Base-by-base conservation (phyloP, 345 rosid species). In the Populus euphratica region DNA sequence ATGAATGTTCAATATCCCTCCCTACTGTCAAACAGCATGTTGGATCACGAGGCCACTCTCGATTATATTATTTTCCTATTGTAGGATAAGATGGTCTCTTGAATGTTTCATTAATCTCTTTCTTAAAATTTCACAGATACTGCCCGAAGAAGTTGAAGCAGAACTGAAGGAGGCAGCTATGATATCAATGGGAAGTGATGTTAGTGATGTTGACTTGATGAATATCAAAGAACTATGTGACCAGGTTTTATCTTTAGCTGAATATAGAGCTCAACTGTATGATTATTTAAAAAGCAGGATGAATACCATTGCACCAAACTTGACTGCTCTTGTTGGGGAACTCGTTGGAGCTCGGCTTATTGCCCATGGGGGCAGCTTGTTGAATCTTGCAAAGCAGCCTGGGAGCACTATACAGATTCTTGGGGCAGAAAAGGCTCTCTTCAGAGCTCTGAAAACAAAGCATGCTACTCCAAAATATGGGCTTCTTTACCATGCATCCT, bases 311-410 rank as follows among this genome's bases (percentile, higher is more conserved):
- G 99, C 99, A 1, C 98, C 99, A 7, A 96, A 92, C 81, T 92
- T 96, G 86, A 92, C 99, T 77, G 92, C 92, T 54, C 89, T 96
- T 10, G 99, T 96, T 0, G 99, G 99, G 8, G 98, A 96, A 86
- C 96, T 96, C 72, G 99, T 93, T 2, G 98, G 99, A 67, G 98
- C 97, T 77, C 97, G 97, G 10, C 88, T 96, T 13, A 93, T 96
- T 35, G 97, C 98, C 23, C 98, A 93, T 70, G 99, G 97, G 1
- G 98, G 98, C 69, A 92, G 98, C 85, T 88, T 93, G 82, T 61
- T 92, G 82, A 96, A 93, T 85, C 97, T 96, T 33, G 88, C 97
- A 13, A 96, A 93, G 89, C 96, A 91, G 81, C 98, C 98, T 59
- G 98, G 99, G 20, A 93, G 98, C 85, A 92, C 94, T 0, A 82